Conservation (phyloP, 371 early-diverging fungal species). For the Nematocida sp. region DNA sequence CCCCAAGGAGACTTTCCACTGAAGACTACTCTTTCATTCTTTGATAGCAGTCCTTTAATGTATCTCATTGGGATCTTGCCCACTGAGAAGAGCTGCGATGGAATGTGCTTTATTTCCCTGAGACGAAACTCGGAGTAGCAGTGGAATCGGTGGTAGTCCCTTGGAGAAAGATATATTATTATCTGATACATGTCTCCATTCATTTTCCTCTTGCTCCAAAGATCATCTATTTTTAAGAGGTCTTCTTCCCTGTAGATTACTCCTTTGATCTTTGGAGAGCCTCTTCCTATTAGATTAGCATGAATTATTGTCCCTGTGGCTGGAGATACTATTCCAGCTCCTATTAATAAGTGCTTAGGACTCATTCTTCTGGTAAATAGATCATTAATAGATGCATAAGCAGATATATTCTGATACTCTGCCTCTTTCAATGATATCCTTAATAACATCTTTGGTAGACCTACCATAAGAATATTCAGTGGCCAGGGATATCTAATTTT, state of each 20-base stretch:
- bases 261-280: slow-evolving; percentile 1
- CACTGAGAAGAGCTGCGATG: slow-evolving; percentile 26
- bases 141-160: slow-evolving; percentile 39
- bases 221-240: neutral
- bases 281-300: neutral
- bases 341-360: neutral
- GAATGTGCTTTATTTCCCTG: slow-evolving; percentile 8
- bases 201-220: neutral
- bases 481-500: slow-evolving; percentile 23
- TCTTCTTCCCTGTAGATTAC: slow-evolving; percentile 21
- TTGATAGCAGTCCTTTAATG: slow-evolving; percentile 22
- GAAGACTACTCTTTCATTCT: slow-evolving; percentile 35
- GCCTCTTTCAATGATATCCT: slow-evolving; percentile 31
- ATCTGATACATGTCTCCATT: neutral
- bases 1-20: neutral
- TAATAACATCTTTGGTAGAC: neutral
- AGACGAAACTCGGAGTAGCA: neutral
- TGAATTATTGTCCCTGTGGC: slow-evolving; percentile 14
- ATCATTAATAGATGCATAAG: slow-evolving; percentile 13
- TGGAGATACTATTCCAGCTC: slow-evolving; percentile 4
- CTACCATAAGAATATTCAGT: slow-evolving; percentile 1
- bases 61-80: slow-evolving; percentile 25
- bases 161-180: slow-evolving; percentile 30
- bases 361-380: slow-evolving; percentile 18
- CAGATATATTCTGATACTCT: neutral